These are phyloP conservation scores for Xylaria grammica DNA, from an alignment of 495 filamentous ascomycete species.

Conservation along the genomic window DNA sequence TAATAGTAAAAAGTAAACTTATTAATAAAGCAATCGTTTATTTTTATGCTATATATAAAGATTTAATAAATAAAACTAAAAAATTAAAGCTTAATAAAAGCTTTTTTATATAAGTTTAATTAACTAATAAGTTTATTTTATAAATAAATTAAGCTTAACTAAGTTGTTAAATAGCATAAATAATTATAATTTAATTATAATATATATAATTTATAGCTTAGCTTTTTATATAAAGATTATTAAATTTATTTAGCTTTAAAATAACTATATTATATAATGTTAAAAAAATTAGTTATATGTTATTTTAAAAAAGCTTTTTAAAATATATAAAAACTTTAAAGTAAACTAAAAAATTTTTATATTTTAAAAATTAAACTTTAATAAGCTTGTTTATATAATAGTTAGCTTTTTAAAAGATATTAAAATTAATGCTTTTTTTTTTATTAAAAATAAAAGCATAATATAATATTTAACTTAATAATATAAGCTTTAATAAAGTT, in stretches of 20 bases:
- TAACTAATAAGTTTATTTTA: not conserved
- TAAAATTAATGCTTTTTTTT: too few relatives aligned
- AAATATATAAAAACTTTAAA: too few relatives aligned
- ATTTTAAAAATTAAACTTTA: too few relatives aligned
- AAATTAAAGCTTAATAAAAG: not conserved
- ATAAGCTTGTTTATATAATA: too few relatives aligned
- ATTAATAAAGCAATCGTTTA: not conserved
- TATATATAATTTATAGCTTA: not conserved
- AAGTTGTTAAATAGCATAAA: not conserved
- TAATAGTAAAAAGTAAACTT: not conserved
- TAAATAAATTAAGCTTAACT: not conserved
- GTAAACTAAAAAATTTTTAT: too few relatives aligned
- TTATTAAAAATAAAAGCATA: too few relatives aligned
- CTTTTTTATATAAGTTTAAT: constrained; percentile 1
- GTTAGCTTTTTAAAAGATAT: too few relatives aligned
- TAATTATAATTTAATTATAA: not conserved
- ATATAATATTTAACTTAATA: too few relatives aligned
- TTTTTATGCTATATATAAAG: not conserved
- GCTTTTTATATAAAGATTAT: not conserved
- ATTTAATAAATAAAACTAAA: constrained; percentile 2
- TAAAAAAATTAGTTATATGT: too few relatives aligned
- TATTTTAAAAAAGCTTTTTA: too few relatives aligned
- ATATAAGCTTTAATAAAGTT: too few relatives aligned
- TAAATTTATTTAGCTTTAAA: not conserved
- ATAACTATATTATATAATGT: not conserved